Base-by-base conservation (phyloP, 116 monocot species). In the Posidonia oceanica region DNA sequence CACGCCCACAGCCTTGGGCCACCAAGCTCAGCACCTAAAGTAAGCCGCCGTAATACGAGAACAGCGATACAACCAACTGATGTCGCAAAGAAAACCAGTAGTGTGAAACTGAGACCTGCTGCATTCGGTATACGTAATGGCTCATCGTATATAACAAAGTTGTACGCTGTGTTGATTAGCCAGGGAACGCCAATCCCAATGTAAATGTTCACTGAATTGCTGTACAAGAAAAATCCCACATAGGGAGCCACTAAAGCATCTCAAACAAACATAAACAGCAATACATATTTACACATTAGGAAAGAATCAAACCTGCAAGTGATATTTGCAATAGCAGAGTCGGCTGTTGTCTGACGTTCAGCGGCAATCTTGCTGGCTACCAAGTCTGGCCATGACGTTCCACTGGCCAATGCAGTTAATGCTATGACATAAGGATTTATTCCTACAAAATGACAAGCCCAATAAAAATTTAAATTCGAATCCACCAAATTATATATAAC, bases 361-460 rank as follows among this genome's bases (percentile, higher is more conserved):
- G 92, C 88, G 56, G 92, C 92, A 70, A 93, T 88, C 78, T 93
- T 93, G 75, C 92, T 93, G 48, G 92, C 86, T 76, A 93, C 88
- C 67, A 88, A 76, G 82, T 93, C 92, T 3, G 92, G 92, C 92
- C 92, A 88, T 52, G 92, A 93, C 22, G 88, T 93, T 74, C 88
- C 92, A 75, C 78, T 67, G 4, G 88, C 92, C 72, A 93, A 71
- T 55, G 75, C 88, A 38, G 92, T 93, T 55, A 93, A 86, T 58
- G 92, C 92, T 82, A 93, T 93, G 41, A 93, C 84, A 65, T 86
- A 88, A 54, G 82, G 63, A 76, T 86, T 86, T 71, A 93, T 75
- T 69, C 83, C 88, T 93, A 64, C 11, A 57, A 71, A 53, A 69
- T 64, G 36, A 64, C 4, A n/a, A 39, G 15, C 52, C 14, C 62